Base-by-base conservation (phyloP, 1,284 basidiomycete genomes). In the Cryptococcus hybrid region DNA sequence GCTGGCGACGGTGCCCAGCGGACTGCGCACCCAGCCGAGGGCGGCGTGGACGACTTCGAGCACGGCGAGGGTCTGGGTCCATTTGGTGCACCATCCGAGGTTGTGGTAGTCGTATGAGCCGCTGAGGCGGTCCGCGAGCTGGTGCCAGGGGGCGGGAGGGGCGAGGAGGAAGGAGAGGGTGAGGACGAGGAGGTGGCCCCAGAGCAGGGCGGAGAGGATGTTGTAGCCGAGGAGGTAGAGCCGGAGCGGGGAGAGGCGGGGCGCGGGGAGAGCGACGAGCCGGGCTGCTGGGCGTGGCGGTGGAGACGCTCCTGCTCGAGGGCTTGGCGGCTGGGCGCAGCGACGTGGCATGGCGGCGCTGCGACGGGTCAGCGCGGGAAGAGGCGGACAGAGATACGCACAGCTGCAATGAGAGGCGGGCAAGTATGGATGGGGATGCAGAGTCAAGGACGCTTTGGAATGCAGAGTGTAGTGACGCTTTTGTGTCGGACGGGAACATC, bases 11-110 rank as follows among this genome's bases (percentile, higher is more conserved):
- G 94, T 96, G 6, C 79, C 82, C n/a, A 93, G 77, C 2, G 91
- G 87, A 56, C 87, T 89, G 51, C 88, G 81, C n/a, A 99, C 96
- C 81, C 86, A 86, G 0, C 92, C 88, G 7, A 92, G 67, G 7
- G 87, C 77, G 43, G 88, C 86, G 73, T 99, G 96, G 1, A 90
- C 62, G 34, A 95, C 84, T 75, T 97, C 93, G 47, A 96, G 78
- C 1, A 86, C 67, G 0, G 93, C 93, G 47, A 85, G 83, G 30
- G 84, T 89, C 80, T 97, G 93, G 3, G 94, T 88, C 61, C 85
- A 80, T 34, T 86, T 84, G 1, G 88, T 88, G 45, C 80, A 77
- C 6, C 76, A 63, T 47, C 90, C 91, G 0, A 92, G 81, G 3
- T 68, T 64, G 37, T 70, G 57, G 57, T 68, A 74, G 51, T 72